Base-by-base conservation (phyloP, 345 rosid genomes). In the thale cress (Arabidopsis thaliana) region DNA sequence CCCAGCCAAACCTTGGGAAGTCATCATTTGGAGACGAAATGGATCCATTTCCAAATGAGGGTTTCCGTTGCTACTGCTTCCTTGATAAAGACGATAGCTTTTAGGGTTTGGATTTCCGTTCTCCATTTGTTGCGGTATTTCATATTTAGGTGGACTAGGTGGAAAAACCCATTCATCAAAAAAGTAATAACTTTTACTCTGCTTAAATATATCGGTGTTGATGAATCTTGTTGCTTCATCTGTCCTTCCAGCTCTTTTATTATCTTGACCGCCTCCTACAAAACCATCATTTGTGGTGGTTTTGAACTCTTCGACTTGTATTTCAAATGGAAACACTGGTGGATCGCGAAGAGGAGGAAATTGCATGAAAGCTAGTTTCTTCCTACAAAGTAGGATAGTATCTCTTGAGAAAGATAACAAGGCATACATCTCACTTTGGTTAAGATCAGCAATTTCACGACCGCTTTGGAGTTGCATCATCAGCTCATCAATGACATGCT, bases 51-150 rank as follows among this genome's bases (percentile, higher is more conserved):
- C 76, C 22, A 56, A 2, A 56, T 55, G 40, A 56, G 8, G 10
- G 24, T 20, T 41, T 69, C 59, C 52, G 1, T 56, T 63, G 76
- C 66, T 77, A 37, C 45, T 38, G 11, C 55, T 70, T 63, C 61
- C 32, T 64, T 70, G 72, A 36, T 20, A 37, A 0, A 7, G 67
- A 74, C 30, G 41, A 11, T 57, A 25, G 0, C 44, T 38, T 51
- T 8, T 7, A 48, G 5, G 24, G 45, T 24, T 13, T 44, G 20
- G 8, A 56, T 50, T 30, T 22, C n/a, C 33, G 16, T 25, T 64
- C 71, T 10, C 4, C 7, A 1, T 2, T 14, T 10, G 10, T 4
- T 38, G 60, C 5, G 40, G 53, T 2, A 9, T 10, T 1, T 12
- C 16, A 59, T 14, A 40, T 16, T 22, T 38, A 41, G 24, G 12